phyloP scores from a whole-genome alignment of 768 basidiomycete genomes.

The Omphalotus guepiniiformis region DNA sequence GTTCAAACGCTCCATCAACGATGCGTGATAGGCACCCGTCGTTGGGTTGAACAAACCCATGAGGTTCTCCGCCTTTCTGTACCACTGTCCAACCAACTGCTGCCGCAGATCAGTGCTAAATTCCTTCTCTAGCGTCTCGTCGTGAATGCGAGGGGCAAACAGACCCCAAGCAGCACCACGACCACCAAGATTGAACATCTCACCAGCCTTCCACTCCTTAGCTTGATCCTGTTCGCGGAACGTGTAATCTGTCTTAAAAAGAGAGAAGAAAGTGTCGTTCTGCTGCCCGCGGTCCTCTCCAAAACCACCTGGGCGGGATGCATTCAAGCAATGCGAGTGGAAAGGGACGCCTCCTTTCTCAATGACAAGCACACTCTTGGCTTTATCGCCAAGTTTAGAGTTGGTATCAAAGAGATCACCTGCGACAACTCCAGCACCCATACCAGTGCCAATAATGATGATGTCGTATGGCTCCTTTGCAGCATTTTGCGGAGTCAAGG shows the following conservation, averaged over 20 bases:
- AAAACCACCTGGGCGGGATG: constrained; percentile 17
- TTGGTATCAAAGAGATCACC: constrained; percentile 21
- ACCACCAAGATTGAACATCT: constrained; percentile 19
- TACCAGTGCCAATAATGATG: constrained; percentile 21
- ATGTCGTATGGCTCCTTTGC: constrained; percentile 13
- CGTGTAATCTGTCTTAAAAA: constrained; percentile 14
- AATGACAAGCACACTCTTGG: constrained; percentile 20
- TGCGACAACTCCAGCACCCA: constrained; percentile 21
- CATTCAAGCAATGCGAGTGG: constrained; percentile 23
- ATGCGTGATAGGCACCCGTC: constrained; percentile 8
- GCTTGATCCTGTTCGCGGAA: constrained; percentile 1
- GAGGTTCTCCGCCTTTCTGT: constrained; percentile 12
- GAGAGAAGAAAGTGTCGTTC: constrained; percentile 20
- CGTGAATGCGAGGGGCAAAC: constrained; percentile 15
- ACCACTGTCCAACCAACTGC: constrained; percentile 9
- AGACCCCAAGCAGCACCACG: constrained; percentile 20
- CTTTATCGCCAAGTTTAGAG: constrained; percentile 11
- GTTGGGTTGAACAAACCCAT: constrained; percentile 10
- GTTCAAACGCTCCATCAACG: constrained; percentile 13
- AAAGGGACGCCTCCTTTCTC: constrained; percentile 21
- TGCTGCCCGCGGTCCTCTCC: constrained; percentile 18
- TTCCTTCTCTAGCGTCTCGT: constrained; percentile 8
- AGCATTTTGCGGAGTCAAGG: constrained; percentile 8
- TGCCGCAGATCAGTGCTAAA: background rate
- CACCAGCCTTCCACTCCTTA: constrained; percentile 19